Conservation (phyloP, 2,329 filamentous ascomycete species). For the Spiromastix sp. region DNA sequence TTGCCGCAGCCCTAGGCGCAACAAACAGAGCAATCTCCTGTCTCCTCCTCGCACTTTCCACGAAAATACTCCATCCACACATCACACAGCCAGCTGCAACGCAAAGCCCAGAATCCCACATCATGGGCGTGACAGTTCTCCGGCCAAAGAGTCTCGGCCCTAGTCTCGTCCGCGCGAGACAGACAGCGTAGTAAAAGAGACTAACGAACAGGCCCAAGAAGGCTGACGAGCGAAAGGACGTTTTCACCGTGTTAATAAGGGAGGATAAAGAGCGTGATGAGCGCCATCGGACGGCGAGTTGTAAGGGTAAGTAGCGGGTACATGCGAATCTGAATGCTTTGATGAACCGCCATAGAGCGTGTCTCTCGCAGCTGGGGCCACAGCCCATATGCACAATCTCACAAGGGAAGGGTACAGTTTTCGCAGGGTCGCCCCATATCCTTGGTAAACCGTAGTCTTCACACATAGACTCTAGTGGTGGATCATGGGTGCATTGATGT, state of each 20-base stretch:
- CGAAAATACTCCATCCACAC: conserved; percentile 72
- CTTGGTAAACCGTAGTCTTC: conserved; percentile 57
- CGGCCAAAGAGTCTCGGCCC: conserved; percentile 58
- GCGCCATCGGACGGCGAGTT: conserved; percentile 51
- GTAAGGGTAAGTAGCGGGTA: conserved; percentile 66
- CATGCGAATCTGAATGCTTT: conserved; percentile 65
- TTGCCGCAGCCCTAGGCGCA: conserved; percentile 65
- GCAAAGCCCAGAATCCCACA: conserved; percentile 53
- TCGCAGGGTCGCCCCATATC: conserved; percentile 62
- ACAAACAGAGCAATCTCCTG: conserved; percentile 75
- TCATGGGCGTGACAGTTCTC: conserved; percentile 41
- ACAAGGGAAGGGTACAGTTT: conserved; percentile 65
- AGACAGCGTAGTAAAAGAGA: conserved; percentile 78
- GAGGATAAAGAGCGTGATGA: conserved; percentile 35
- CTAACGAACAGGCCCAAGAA: conserved; percentile 70
- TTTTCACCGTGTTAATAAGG: conserved; percentile 43
- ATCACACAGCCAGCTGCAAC: conserved; percentile 61
- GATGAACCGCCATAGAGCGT: conserved; percentile 58
- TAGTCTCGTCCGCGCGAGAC: conserved; percentile 61
- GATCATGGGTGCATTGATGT: conserved; percentile 58
- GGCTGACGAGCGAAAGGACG: conserved; percentile 59
- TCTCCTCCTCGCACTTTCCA: conserved; percentile 55
- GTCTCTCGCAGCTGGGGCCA: conserved; percentile 56
- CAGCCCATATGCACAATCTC: conserved; percentile 74
- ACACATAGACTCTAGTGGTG: conserved; percentile 62